Evolutionary conservation across 768 basidiomycete genomes (phyloP).

Genomic region (Guyanaporus albipodus): DNA sequence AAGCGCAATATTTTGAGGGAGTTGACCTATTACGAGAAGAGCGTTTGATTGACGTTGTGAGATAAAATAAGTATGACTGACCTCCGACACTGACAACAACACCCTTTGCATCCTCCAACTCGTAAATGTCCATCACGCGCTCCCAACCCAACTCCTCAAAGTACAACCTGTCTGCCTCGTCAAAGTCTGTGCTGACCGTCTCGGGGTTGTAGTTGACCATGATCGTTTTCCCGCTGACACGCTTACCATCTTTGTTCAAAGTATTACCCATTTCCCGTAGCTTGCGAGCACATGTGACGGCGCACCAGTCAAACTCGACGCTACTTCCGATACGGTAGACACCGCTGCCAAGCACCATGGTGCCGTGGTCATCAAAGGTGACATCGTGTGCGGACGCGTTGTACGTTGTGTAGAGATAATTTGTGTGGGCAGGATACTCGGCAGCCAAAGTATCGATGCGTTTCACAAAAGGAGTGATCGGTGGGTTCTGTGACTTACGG

Average conservation of each 20-base stretch:
- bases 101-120: slow-evolving; percentile 88
- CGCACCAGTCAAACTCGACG: slow-evolving; percentile 99
- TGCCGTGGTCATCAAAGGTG: slow-evolving; percentile 92
- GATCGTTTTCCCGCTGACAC: slow-evolving; percentile 68
- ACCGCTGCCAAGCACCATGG: slow-evolving; percentile 98
- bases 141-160: slow-evolving; percentile 98
- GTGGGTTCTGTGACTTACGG: slow-evolving; percentile 71
- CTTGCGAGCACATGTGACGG: slow-evolving; percentile 95
- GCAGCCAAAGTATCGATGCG: slow-evolving; percentile 99
- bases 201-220: slow-evolving; percentile 99
- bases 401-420: slow-evolving; percentile 99
- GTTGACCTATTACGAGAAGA: slow-evolving; percentile 59
- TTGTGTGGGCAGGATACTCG: slow-evolving; percentile 97
- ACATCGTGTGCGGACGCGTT: slow-evolving; percentile 96
- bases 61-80: slow-evolving; percentile 33
- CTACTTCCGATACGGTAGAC: slow-evolving; percentile 98
- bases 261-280: slow-evolving; percentile 77
- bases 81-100: slow-evolving; percentile 97
- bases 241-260: slow-evolving; percentile 11
- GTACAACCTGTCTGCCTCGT: slow-evolving; percentile 98
- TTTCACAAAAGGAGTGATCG: slow-evolving; percentile 94
- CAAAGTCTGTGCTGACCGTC: slow-evolving; percentile 98
- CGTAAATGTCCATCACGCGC: slow-evolving; percentile 99
- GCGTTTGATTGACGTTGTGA: background rate
- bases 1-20: slow-evolving; percentile 98